Base-by-base conservation (phyloP, 345 rosid species). In the Rhizophora apiculata region DNA sequence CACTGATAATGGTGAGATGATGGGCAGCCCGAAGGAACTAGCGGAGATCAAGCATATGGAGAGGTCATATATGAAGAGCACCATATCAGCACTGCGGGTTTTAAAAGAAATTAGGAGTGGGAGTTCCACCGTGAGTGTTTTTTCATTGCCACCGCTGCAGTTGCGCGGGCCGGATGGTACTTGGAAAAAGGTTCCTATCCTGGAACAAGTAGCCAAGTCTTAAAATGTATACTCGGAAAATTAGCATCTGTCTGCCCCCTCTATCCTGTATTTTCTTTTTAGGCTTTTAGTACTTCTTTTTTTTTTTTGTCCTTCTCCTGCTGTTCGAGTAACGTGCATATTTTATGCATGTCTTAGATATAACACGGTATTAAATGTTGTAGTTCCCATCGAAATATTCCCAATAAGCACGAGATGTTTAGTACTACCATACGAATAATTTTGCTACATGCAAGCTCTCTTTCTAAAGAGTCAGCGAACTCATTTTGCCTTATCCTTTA, bases 91-190 rank as follows among this genome's bases (percentile, higher is more conserved):
- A 10, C 69, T 92, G 51, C 76, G 94, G 15, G 89, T 81, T 54
- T 69, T 92, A 80, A 87, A 88, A 68, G 87, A 94, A 54, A 94
- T 94, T 30, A 82, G 99, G 61, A 95, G 91, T 0, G 70, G 84
- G 18, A 95, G 98, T 82, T 95, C 99, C 15, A 92, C 99, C 0
- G 96, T 90, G 1, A 92, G 96, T 63, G 81, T 71, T 15, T 95
- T 89, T 54, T 95, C 97, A 0, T 77, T 95, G 85, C 99, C 99
- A 7, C 99, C 99, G 0, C 72, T 92, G 31, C 98, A 94, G 39
- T 65, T 78, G 8, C 84, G 82, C 26, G 91, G 87, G 2, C 37
- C 83, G 72, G 96, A 94, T 2, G 88, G 85, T 62, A 26, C 92
- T 1, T 91, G 98, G 97, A 91, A 88, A 56, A 87, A 85, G 58